A percentile compares a stretch with the other conserved stretches of the same genome.
phyloP scores from a whole-genome alignment of 495 filamentous ascomycete genomes.

The Antarctomyces pellizariae region DNA sequence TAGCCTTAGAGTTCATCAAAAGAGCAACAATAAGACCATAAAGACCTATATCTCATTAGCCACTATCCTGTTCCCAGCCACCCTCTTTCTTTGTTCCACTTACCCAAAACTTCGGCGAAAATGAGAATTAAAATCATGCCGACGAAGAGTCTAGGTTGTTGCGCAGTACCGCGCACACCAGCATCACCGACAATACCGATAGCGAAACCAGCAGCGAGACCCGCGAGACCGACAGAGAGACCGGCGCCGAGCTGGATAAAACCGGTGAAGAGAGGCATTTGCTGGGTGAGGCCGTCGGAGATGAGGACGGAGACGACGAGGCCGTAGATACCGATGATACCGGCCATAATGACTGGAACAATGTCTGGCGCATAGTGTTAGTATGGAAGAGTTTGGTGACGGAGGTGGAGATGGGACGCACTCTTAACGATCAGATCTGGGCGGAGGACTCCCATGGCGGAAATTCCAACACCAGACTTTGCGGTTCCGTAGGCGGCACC shows the following conservation, averaged over 20 bases:
- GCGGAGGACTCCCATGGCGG: conserved; percentile 89
- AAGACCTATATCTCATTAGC: conserved; percentile 34
- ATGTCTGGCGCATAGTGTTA: conserved; percentile 41
- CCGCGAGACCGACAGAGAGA: conserved; percentile 85
- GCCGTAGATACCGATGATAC: conserved; percentile 99
- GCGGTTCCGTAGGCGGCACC: conserved; percentile 96
- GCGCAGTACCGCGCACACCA: conserved; percentile 93
- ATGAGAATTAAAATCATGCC: conserved; percentile 99
- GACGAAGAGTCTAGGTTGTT: conserved; percentile 93
- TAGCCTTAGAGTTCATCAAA: conserved; percentile 86
- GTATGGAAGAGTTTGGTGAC: conserved; percentile 2
- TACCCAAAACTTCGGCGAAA: conserved; percentile 99
- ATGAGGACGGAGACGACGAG: conserved; percentile 96
- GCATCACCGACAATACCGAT: conserved; percentile 99
- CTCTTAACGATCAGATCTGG: conserved; percentile 99
- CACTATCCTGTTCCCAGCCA: conserved; percentile 1
- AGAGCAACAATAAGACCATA: conserved; percentile 97
- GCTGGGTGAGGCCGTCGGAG: conserved; percentile 70
- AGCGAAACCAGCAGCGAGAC: conserved; percentile 94
- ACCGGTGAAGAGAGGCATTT: conserved; percentile 67
- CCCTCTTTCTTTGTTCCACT: conserved; percentile 11
- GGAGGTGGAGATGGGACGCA: conserved; percentile 23
- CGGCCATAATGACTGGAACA: conserved; percentile 99
- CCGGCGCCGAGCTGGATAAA: conserved; percentile 97
- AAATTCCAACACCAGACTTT: conserved; percentile 97